Base-by-base conservation (phyloP, 352 stramenopile species). In the Globisporangium canariense region DNA sequence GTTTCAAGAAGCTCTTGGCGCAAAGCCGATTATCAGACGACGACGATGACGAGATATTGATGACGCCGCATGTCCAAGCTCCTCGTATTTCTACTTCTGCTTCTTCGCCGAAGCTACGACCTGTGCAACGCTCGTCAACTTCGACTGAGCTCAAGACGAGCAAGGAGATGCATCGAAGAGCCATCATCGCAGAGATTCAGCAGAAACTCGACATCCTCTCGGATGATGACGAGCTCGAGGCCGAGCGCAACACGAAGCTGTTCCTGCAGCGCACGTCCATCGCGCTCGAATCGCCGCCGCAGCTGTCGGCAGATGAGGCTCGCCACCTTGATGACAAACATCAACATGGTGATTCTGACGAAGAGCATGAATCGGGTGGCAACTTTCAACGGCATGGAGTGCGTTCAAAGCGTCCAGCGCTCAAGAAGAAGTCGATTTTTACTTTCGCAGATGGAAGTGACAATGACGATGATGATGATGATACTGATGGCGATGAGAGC, bases 151-250 rank as follows among this genome's bases (percentile, higher is more conserved):
- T 47, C 38, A 25, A 38, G 28, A 58, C 38, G 20, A 66, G 38
- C 54, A 66, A 69, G 30, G 34, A 72, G 20, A 20, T 74, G 22
- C 34, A 60, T 18, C 73, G 79, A 11, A 51, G 65, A 54, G 68
- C 71, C 11, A 81, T 86, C 56, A 43, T 88, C 47, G 69, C 65
- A 16, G 67, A 83, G 57, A 87, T 88, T 46, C 74, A 79, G 49
- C 71, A 71, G 45, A 83, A 78, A 59, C 63, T 88, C 16, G 68
- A 79, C 32, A 68, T 69, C 13, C 58, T 88, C 25, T 67, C 76
- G 25, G 62, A 75, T 2, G 74, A 83, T 25, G 74, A 83, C 18
- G 67, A 82, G 20, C 56, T 49, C 13, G 68, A 69, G 43, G 64
- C 71, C 36, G 52, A 74, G 47, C 66, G 74, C 9, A 71, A 83